Evolutionary conservation across 176 grass and related monocot species (phyloP), one percentile per base, ranked within the genome.

Genomic region (Raddia guianensis): DNA sequence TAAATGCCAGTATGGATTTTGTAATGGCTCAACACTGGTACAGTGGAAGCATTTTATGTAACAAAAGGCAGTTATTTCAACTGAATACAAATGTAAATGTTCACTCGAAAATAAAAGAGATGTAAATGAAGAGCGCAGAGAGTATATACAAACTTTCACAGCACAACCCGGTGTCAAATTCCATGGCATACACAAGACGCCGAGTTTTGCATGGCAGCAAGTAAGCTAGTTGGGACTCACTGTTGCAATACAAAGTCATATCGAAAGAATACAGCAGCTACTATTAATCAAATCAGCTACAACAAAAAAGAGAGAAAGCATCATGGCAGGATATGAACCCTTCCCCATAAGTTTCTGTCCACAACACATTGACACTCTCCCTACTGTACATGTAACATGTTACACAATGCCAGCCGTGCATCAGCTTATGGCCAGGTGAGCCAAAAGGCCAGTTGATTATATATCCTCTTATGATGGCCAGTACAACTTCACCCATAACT

Each of bases 351-450:
- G 68, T 54, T 72, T 73, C 68, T 74, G 60, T 21, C 59, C 82
- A 83, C 20, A 65, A 75, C 55, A 66, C 74, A 60, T 20, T 21
- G 65, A 46, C 74, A 44, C 54, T 40, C 65, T 63, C 69, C 58
- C 79, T 75, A 82, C 86, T 89, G 83, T 92, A 89, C 86, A 86
- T 43, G 74, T 88, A 86, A 80, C 79, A 75, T 43, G 74, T 88
- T 89, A 80, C 79, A 75, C 43, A 70, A 80, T 63, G 70, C 78
- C 43, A 76, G 43, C 44, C 35, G 64, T n/a, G 49, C 77, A 73
- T 52, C 78, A 67, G 37, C 43, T 48, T 63, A 20, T 74, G 48
- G 51, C 74, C 52, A 81, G 77, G 80, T 53, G 35, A 12, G 53
- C 50, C 67, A 78, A 57, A 68, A 63, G 21, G 59, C 66, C 15